Evolutionary conservation across 108 stramenopile species (phyloP), one percentile per base, ranked within the genome.

Genomic region (Aurantiochytrium sp.): DNA sequence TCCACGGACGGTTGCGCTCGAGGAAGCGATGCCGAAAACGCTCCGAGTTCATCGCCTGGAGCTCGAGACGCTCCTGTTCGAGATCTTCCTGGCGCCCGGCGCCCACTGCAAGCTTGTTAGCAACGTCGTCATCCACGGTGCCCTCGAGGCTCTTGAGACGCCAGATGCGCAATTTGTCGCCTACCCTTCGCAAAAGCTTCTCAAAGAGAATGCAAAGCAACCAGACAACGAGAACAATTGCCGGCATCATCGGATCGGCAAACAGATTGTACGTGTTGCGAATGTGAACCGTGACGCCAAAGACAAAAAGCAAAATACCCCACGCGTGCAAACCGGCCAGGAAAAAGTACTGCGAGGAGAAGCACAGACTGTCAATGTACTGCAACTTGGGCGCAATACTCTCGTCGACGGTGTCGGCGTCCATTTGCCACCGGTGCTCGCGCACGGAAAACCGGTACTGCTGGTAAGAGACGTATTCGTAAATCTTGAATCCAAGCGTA

Each of bases 1-100:
- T 90, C 97, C 97, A 97, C 14, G 97, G 96, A 8, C 96, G 92
- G 91, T 97, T 97, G 60, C 96, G 95, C 72, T 96, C 96, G 18
- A 97, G 73, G 60, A 96, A 97, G 21, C 95, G 95, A 58, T 95
- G 95, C 12, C 96, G 89, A 87, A 97, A 96, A 6, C 94, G 88
- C 88, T 96, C 96, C 60, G 93, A 95, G 89, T 97, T 96, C 89
- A 97, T 87, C 6, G 96, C 96, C 59, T 91, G 89, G 4, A 96
- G 92, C 89, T 97, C 97, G 42, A 95, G 91, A 23, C 96, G 91
- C 91, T 97, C 97, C 89, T 95, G 94, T 90, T 96, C 96, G 4
- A 95, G 88, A 72, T 95, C 96, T 60, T 90, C 95, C 91, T 96
- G 96, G 29, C 94, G 90, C 18, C 96, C 96, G 87, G 96, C 96